Base-by-base conservation (phyloP, 2,329 filamentous ascomycete genomes). In the Colletotrichum sp. region DNA sequence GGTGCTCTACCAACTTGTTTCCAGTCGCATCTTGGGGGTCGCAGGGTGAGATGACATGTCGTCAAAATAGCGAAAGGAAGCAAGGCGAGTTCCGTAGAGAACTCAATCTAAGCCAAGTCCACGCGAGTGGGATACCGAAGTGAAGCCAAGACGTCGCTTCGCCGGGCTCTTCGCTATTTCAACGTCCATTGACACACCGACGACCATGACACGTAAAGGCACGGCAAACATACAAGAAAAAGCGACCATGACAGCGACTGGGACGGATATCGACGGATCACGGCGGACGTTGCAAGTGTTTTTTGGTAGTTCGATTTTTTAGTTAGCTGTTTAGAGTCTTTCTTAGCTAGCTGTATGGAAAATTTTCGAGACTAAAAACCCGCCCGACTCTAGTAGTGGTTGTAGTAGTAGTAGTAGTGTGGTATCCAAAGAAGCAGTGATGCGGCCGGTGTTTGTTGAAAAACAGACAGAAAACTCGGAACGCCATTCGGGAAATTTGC, bases 391-490 rank as follows among this genome's bases (percentile, higher is more conserved):
- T 72, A 72, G 39, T 57, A 52, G 68, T 52, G 44, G 44, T 52
- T 52, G n/a, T 52, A 21, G 44, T 21, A 44, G 39, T 49, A 21
- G 44, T 21, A 49, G 5, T 49, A 52, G 59, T 49, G 21, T 71
- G 36, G 52, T 75, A 66, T 75, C 66, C 30, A 68, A 44, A 26
- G 28, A 57, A 60, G 68, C 70, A 72, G 62, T 57, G 55, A 68
- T 75, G 72, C 72, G 16, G 55, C 63, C 52, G 62, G 39, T 57
- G 62, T 72, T 59, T 72, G 30, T n/a, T 63, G 18, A 28, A 8
- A 26, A 21, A 28, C 44, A 57, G 65, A 44, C 13, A 34, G 36
- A 65, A 66, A 55, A 9, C 32, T 39, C 64, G 15, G 62, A 70
- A 77, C 73, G 65, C 67, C 70, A 55, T 34, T 63, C 9, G n/a